Base-by-base conservation (phyloP, 2,329 filamentous ascomycete species). In the Epichloe aotearoae region DNA sequence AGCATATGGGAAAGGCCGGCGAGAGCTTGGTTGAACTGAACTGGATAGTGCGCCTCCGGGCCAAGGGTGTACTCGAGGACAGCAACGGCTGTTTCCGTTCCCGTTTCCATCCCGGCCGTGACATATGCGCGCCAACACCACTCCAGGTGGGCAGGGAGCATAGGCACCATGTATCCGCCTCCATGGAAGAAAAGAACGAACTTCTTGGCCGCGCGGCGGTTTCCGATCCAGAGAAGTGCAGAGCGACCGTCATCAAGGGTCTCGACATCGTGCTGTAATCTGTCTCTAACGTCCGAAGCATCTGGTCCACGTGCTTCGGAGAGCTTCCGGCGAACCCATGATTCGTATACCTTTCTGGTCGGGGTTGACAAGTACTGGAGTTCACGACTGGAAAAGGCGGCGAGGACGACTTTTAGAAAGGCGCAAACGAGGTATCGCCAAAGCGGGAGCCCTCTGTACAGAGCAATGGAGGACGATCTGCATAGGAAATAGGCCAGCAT, bases 31-130 rank as follows among this genome's bases (percentile, higher is more conserved):
- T 44, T 48, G 12, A 66, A 55, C 43, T 64, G 63, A 0, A 42
- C 38, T 0, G 64, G 64, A 41, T 64, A 64, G 15, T 52, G 39
- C 5, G 56, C 60, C 2, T 43, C 54, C 19, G 64, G 64, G 38
- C 49, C 52, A 12, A 65, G 59, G 8, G 62, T 59, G 52, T 66
- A 66, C 54, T 63, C 58, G 30, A 66, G 53, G 10, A 65, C 49
- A 1, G 59, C 60, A 1, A 65, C 61, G 3, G 55, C 55, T 41
- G 50, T 49, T 40, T 54, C 53, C 4, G 36, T 36, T 1, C 44
- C 46, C 17, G 34, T 43, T 17, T 55, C 53, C 2, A 52, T 34
- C 4, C 53, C 52, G 2, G 46, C 36, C n/a, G 8, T 39, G 45
- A 47, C 34, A 2, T 40, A 47, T 1, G 45, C n/a, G 5, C 45